Evolutionary conservation across 2,329 filamentous ascomycete genomes (phyloP), one percentile per base, ranked within the genome.

Genomic region (Fusarium sp.): DNA sequence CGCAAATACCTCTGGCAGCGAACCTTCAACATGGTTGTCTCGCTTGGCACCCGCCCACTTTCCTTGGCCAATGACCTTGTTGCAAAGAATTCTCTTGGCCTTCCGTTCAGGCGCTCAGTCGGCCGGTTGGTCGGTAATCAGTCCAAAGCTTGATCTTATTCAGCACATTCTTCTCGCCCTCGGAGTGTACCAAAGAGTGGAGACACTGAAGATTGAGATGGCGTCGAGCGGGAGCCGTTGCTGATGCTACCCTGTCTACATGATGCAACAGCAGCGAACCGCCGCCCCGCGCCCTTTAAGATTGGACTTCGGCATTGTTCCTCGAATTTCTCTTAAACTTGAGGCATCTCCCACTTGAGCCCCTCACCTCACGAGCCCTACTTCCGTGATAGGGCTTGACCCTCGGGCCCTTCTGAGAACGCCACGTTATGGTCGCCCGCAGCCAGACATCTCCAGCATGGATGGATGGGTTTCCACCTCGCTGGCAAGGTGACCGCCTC

Each of bases 401-500:
- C 57, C 31, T 58, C 59, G 59, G 62, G 64, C 70, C 64, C 69
- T 77, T 78, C 74, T 72, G 62, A 67, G 63, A 56, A 68, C 75
- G 77, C 77, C 77, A 78, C 77, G 75, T 78, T 66, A 74, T 78
- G 56, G 64, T 56, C 67, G 69, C 65, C 75, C 66, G 72, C 65
- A 72, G 71, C 69, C 67, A 54, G 65, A 74, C 65, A 62, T 64
- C 52, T 66, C 36, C 42, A 62, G 66, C 66, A 67, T 70, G 47
- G 47, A 52, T 52, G 75, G 75, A 64, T 68, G 60, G 38, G 66
- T 73, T 78, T 78, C 76, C 76, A 77, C 76, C 73, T 74, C 70
- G 71, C 68, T 78, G 73, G 71, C 77, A 73, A 67, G 64, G 69
- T 76, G 68, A 73, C 75, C 75, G 75, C 77, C 74, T 78, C 77